Percentiles rank a stretch among this genome's conserved stretches.
These are phyloP conservation scores for Aspergillus tubingensis DNA, from an alignment of 2,329 filamentous ascomycete genomes.

Conservation along the genomic window DNA sequence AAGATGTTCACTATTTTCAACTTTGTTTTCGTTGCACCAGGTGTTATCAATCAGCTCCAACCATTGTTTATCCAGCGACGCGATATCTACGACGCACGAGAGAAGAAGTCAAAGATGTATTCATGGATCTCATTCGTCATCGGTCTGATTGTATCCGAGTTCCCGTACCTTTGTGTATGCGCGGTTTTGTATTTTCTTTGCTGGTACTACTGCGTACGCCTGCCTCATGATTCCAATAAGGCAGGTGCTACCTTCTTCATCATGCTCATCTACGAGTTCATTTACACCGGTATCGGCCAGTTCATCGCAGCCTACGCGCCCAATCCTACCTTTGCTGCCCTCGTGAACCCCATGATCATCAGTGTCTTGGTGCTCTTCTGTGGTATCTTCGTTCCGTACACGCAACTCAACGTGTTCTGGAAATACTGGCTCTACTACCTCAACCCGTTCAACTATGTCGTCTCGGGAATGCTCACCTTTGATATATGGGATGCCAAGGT, in stretches of 20 bases:
- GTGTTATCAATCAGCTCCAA: background rate
- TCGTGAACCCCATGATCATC: constrained; percentile 74
- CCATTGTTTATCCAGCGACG: background rate
- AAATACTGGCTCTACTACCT: constrained; percentile 65
- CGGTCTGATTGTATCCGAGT: background rate
- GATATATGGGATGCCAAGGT: constrained; percentile 52
- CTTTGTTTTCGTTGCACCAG: background rate
- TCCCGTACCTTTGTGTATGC: background rate
- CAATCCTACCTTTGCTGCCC: constrained; percentile 67
- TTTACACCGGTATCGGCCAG: constrained; percentile 71
- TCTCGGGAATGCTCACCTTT: constrained; percentile 59
- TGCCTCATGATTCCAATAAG: constrained; percentile 49
- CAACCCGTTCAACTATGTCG: constrained; percentile 64
- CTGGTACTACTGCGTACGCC: constrained; percentile 7
- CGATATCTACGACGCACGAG: background rate
- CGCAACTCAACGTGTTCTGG: constrained; percentile 67
- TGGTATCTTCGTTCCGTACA: constrained; percentile 68
- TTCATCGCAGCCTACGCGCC: constrained; percentile 77
- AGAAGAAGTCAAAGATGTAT: background rate
- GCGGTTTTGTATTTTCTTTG: background rate
- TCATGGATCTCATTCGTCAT: background rate
- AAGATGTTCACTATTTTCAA: background rate
- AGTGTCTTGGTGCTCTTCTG: constrained; percentile 71
- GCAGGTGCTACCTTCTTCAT: constrained; percentile 63
- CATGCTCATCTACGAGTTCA: constrained; percentile 71